Evolutionary conservation across 306 rosid species (phyloP), one percentile per base, ranked within the genome.

Genomic region (Castanopsis chinensis): DNA sequence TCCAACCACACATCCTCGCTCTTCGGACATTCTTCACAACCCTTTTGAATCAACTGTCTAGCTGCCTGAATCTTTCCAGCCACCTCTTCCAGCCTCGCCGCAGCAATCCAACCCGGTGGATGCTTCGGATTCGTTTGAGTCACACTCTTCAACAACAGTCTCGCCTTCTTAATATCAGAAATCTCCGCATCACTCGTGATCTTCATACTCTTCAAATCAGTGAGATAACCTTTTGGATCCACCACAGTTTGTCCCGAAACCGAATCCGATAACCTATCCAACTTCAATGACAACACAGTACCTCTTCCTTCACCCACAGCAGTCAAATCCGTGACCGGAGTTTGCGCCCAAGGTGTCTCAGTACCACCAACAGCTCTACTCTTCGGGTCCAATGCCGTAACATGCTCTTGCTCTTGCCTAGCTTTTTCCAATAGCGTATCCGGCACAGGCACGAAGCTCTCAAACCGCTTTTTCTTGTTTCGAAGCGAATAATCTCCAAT

Each of bases 241-340:
- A 93, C 97, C 67, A 88, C 93, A 0, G 94, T 91, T 87, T 91
- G 82, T 65, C 98, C 94, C 0, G 97, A 91, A 21, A 91, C 92
- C 0, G 98, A 91, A 87, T 91, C 98, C 0, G 96, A 91, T 28
- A 93, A 83, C 81, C 96, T 88, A 84, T 93, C 98, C 56, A 93
- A 83, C 37, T 93, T 93, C 87, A 91, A 78, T 0, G 96, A 93
- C 80, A 93, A 79, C 65, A 93, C 98, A 28, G 96, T 93, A 57
- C 94, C 93, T 76, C 98, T 90, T 14, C 98, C 98, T 82, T 94
- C 96, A 19, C 97, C 98, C 11, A 92, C 98, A 0, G 94, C 98
- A 25, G 98, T 94, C 87, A 94, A 86, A 83, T 94, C 97, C 4
- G 97, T 93, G n/a, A 92, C 97, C 0, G 98, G 98, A 3, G 95